These are phyloP conservation scores for Tardiomyces blankii DNA, from an alignment of 1,139 yeast genomes.

Conservation along the genomic window DNA sequence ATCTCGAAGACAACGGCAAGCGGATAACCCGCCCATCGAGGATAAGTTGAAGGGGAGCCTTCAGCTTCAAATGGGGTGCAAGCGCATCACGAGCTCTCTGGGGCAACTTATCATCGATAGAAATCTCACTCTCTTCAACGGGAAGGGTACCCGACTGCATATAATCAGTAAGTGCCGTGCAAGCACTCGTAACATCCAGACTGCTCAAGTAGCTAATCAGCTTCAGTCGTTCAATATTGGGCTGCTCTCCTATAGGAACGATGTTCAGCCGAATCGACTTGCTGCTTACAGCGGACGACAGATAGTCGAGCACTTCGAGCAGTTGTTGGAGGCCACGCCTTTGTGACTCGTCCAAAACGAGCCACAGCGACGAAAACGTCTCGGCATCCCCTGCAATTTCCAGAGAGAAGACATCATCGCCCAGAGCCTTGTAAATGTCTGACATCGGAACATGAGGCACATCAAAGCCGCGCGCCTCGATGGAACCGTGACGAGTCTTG, in stretches of 20 bases:
- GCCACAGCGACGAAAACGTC: not conserved
- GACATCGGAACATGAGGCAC: not conserved
- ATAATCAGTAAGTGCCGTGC: constrained; percentile 3
- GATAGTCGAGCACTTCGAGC: not conserved
- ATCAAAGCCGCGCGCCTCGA: not conserved
- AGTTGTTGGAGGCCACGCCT: not conserved
- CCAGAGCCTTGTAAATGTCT: not conserved
- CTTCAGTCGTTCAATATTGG: not conserved
- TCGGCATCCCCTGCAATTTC: not conserved
- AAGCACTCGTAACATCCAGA: constrained; percentile 8
- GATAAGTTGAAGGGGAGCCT: not conserved
- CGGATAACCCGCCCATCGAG: not conserved
- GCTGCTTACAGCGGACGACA: not conserved
- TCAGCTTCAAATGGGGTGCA: not conserved
- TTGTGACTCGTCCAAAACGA: not conserved
- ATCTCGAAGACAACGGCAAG: not conserved
- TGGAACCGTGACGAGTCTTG: not conserved
- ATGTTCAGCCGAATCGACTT: not conserved
- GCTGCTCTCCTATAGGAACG: not conserved
- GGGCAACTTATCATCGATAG: constrained; percentile 8
- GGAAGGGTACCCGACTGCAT: not conserved
- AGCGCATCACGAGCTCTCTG: constrained; percentile 7
- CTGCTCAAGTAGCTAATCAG: not conserved
- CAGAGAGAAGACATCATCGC: not conserved
- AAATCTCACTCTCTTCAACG: constrained; percentile 1